Base-by-base conservation (phyloP, 2,329 filamentous ascomycete species). In the Dothistroma septosporum region DNA sequence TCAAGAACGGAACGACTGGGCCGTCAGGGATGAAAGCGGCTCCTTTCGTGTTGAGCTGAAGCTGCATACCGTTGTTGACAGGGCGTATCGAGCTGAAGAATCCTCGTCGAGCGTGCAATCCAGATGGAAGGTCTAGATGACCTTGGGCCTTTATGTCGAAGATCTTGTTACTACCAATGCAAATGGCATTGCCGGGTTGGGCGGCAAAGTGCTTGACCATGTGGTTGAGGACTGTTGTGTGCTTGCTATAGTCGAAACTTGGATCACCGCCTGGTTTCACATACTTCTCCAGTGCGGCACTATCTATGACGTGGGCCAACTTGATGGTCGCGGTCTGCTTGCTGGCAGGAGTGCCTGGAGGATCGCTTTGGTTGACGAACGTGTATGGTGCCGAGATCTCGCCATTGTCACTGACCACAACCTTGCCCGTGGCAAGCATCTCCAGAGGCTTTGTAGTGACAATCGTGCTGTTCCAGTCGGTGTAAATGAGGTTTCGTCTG, bases 171-270 rank as follows among this genome's bases (percentile, higher is more conserved):
- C 44, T 55, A 28, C 53, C 49, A 1, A 31, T 12, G 5, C 54
- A 47, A 31, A 57, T 57, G 24, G 33, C 46, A 19, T 50, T 55
- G 11, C 33, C 37, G 2, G 9, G 41, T n/a, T 33, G 32, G 0
- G 49, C 54, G 5, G 54, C 54, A 12, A 55, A 21, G 31, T 56
- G 48, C 21, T 54, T 37, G 1, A 53, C 53, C 14, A 63, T 24
- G 9, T 58, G 52, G 24, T 60, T 60, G 47, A 60, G 31, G 1
- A 37, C 22, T 46, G 24, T 16, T 4, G 24, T 28, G 22, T 19
- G 44, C 5, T 9, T 9, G 21, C 33, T 50, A 32, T 52, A 48
- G 33, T 53, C 41, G 55, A 58, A 53, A n/a, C 1, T 24, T 49
- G 47, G 47, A 12, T 8, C 11, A 28, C 47, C 47, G 16, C n/a